Evolutionary conservation across 2,329 filamentous ascomycete species (phyloP), one percentile per base, ranked within the genome.

Genomic region (Dactylonectria macrodidyma): DNA sequence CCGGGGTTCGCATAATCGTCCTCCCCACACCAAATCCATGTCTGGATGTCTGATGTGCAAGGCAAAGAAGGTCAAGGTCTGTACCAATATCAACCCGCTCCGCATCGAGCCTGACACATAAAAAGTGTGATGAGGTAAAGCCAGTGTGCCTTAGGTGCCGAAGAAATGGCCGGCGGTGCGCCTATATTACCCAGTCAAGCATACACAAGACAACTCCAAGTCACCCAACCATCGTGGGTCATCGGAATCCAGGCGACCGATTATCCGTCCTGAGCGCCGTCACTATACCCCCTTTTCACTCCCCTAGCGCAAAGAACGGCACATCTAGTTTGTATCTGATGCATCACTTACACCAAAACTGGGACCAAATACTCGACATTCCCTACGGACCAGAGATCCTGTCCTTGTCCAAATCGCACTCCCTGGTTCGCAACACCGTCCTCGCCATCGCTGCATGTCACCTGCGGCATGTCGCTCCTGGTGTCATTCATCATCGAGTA

Each of bases 21-120:
- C n/a, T 5, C 38, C 38, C 10, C 47, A 48, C 8, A 51, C 58
- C 9, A 66, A 61, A 30, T 57, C 58, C 19, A 47, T 33, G n/a
- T 24, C 46, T 3, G 63, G 63, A 19, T 66, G 63, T 51, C 36
- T 58, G 19, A 41, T 61, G 46, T 66, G 58, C 33, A 66, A 66
- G 63, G 46, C 47, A 12, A 66, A 62, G 36, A 66, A 66, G 34
- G 63, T 61, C 58, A 66, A 66, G 58, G 63, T 54, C 14, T 7
- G 63, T n/a, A 14, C 10, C 44, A 7, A 16, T 12, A 4, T 5
- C 22, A 7, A 9, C 24, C 1, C 38, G 22, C 26, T 16, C 4
- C 5, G n/a, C 2, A 11, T 4, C 16, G 41, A 36, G 50, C 38
- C 56, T 60, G 2, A 65, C 50, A 5, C 5, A 22, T 8, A 34